Conservation (phyloP, 108 stramenopile genomes). For the Discostella pseudostelligera region DNA sequence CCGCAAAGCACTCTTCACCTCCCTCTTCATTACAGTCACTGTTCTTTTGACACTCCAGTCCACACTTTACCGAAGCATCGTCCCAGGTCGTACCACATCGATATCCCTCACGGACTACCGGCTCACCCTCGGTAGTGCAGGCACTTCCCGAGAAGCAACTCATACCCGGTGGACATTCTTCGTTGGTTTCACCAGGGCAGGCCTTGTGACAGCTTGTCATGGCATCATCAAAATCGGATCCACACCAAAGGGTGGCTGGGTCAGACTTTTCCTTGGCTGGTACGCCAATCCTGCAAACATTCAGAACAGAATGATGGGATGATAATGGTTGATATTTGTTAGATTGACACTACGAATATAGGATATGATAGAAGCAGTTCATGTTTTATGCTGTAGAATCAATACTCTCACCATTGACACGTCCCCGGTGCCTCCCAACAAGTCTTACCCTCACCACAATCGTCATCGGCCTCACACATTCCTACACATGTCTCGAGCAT, state of each 20-base stretch:
- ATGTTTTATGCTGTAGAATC: no score
- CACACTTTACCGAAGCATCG: slow-evolving; percentile 26
- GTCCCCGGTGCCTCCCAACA: slow-evolving; percentile 45
- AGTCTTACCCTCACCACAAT: slow-evolving; percentile 21
- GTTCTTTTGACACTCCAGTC: slow-evolving; percentile 32
- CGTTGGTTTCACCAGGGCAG: slow-evolving; percentile 33
- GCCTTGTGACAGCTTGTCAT: slow-evolving; percentile 24
- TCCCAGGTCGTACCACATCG: slow-evolving; percentile 32
- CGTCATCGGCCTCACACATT: slow-evolving; percentile 37
- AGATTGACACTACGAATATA: no score
- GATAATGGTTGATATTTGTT: no score
- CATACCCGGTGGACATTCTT: slow-evolving; percentile 38
- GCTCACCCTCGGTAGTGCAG: slow-evolving; percentile 34
- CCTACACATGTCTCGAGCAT: slow-evolving; percentile 39
- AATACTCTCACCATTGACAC: no score
- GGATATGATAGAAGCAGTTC: no score
- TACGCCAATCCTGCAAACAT: slow-evolving; percentile 33
- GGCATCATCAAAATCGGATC: slow-evolving; percentile 27
- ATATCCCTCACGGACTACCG: slow-evolving; percentile 35
- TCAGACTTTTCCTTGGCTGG: slow-evolving; percentile 30
- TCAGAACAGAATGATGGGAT: no score
- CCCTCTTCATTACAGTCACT: slow-evolving; percentile 30
- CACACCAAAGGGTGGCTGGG: slow-evolving; percentile 35
- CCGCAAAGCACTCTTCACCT: slow-evolving; percentile 29
- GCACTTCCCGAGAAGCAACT: slow-evolving; percentile 42